Base-by-base conservation (phyloP, 2,329 filamentous ascomycete species). In the Elsinoe ampelina region DNA sequence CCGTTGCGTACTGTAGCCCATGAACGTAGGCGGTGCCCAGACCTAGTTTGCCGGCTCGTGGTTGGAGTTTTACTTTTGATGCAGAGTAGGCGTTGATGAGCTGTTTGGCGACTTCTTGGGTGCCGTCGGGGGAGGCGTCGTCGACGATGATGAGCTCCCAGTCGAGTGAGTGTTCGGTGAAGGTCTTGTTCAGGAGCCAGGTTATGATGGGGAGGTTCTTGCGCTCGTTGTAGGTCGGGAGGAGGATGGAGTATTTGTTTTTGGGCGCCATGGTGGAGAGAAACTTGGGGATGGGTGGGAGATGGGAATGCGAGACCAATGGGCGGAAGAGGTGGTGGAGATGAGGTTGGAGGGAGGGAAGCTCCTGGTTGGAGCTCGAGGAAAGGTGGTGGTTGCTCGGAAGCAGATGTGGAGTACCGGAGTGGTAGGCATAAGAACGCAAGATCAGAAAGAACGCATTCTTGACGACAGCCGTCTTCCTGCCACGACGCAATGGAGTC, bases 61-160 rank as follows among this genome's bases (percentile, higher is more conserved):
- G 82, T 75, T 93, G 87, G 63, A 98, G 85, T 64, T 87, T 69
- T 69, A 98, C 85, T 73, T 86, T 88, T 45, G 85, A 78, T 30
- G 82, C 70, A 57, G 77, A 76, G 80, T 95, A 98, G 67, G 85
- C 86, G 70, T 87, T 86, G 70, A 92, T 85, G 63, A 98, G 88
- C 73, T 98, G 91, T 69, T 86, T 80, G 61, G 92, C 93, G 65
- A 98, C 82, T 61, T 87, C 83, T 73, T 95, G 88, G 55, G 93
- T 98, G 69, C 91, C 90, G 73, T 98, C 93, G 63, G 93, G 93
- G 58, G 89, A 95, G 74, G 87, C 93, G 73, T 98, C 95, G 81
- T 98, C 93, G 72, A 98, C 88, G 71, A 98, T 93, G 71, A 98
- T 86, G 71, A 98, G 80, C 77, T 98, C 91, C 89, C 89, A 98